Evolutionary conservation across 257 asterid species (phyloP).

Genomic region (Phtheirospermum japonicum): DNA sequence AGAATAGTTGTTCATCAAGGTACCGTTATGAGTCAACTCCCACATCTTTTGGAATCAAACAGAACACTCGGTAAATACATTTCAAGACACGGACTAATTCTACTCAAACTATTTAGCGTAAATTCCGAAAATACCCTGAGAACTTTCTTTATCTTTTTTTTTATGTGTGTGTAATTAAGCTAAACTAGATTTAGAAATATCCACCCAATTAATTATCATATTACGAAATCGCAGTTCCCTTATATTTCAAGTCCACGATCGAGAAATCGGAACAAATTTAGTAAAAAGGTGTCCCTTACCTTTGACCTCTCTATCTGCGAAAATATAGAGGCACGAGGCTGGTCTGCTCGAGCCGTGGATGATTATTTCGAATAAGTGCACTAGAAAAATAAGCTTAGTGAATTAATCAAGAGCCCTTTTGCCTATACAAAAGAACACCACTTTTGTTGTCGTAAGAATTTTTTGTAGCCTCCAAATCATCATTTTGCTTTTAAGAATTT

Average conservation of each 20-base stretch:
- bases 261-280: constrained; percentile 16
- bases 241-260: constrained; percentile 36
- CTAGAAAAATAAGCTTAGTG: constrained; percentile 53
- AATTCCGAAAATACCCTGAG: too few relatives aligned
- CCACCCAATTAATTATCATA: neutral
- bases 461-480: constrained; percentile 25
- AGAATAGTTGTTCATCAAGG: constrained; percentile 69
- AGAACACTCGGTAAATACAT: too few relatives aligned
- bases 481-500: constrained; percentile 16
- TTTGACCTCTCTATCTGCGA: constrained; percentile 67
- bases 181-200: neutral
- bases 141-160: too few relatives aligned
- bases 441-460: constrained; percentile 46
- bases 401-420: constrained; percentile 42
- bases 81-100: too few relatives aligned
- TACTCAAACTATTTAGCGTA: too few relatives aligned
- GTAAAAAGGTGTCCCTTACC: constrained; percentile 26
- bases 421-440: constrained; percentile 62
- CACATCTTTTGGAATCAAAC: constrained; percentile 62
- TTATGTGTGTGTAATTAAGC: neutral
- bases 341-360: constrained; percentile 51
- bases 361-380: constrained; percentile 63
- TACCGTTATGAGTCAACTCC: constrained; percentile 72
- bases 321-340: constrained; percentile 53
- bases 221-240: constrained; percentile 54